phyloP scores from a whole-genome alignment of 2,329 filamentous ascomycete genomes.

The Colletotrichum sidae region DNA sequence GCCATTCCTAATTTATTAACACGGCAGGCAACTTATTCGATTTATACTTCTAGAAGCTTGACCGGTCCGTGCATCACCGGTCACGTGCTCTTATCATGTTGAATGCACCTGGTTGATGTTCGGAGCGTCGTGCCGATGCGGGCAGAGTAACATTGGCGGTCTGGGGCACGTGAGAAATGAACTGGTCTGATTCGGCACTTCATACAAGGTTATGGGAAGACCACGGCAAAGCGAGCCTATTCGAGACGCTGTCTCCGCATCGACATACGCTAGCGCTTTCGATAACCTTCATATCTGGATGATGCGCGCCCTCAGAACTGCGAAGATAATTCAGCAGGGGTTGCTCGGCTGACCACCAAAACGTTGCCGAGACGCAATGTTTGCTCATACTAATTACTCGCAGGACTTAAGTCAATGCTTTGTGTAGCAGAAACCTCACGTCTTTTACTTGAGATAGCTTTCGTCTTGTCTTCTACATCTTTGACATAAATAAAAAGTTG shows the following conservation, averaged over 20 bases:
- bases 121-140: slow-evolving; percentile 3
- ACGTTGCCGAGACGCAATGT: no score
- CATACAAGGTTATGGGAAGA: slow-evolving; percentile 8
- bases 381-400: no score
- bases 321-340: neutral
- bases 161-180: slow-evolving; percentile 20
- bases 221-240: slow-evolving; percentile 6
- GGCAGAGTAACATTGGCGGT: slow-evolving; percentile 8
- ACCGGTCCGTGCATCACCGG: slow-evolving; percentile 11
- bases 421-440: no score
- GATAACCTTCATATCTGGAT: neutral
- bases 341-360: neutral
- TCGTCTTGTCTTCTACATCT: no score
- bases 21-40: neutral
- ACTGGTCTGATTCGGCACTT: slow-evolving; percentile 11
- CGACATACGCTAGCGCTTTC: slow-evolving; percentile 14
- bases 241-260: slow-evolving; percentile 20
- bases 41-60: neutral
- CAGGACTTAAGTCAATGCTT: no score
- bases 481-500: no score
- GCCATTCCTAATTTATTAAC: no score
- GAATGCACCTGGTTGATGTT: neutral
- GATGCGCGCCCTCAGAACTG: neutral
- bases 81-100: slow-evolving; percentile 23
- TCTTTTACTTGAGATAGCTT: no score